Conservation (phyloP, 2,329 filamentous ascomycete genomes). For the Cladosporium sp. region DNA sequence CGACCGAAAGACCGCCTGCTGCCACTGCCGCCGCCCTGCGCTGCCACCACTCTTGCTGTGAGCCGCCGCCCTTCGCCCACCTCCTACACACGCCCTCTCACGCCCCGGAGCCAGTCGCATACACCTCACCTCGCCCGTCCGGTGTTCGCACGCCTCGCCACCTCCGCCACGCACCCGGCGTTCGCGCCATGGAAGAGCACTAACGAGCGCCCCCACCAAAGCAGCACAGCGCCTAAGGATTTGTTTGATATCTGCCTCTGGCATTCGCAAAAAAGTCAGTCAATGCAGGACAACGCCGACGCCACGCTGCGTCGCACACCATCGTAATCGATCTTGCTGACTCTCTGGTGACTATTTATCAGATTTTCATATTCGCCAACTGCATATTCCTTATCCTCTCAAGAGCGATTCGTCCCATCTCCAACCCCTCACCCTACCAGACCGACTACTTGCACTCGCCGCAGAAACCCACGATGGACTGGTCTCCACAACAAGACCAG, state of each 20-base stretch:
- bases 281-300: background rate
- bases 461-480: constrained; percentile 59
- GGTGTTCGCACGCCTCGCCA: background rate
- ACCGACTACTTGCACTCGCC: too few species aligned
- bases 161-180: background rate
- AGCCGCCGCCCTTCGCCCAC: background rate
- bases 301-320: background rate
- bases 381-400: background rate
- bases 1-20: background rate
- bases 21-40: background rate
- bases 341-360: too few species aligned
- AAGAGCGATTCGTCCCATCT: background rate
- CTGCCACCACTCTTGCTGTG: background rate
- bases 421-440: background rate
- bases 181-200: background rate
- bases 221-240: background rate
- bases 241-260: constrained; percentile 6
- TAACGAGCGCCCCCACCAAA: constrained; percentile 4
- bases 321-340: background rate
- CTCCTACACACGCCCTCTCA: background rate
- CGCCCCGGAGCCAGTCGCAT: background rate
- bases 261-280: constrained; percentile 6
- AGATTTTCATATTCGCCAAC: too few species aligned
- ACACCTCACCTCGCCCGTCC: background rate
- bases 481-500: constrained; percentile 84